These are phyloP conservation scores for Sicyos baderoa DNA, from an alignment of 306 rosid species.

Conservation along the genomic window DNA sequence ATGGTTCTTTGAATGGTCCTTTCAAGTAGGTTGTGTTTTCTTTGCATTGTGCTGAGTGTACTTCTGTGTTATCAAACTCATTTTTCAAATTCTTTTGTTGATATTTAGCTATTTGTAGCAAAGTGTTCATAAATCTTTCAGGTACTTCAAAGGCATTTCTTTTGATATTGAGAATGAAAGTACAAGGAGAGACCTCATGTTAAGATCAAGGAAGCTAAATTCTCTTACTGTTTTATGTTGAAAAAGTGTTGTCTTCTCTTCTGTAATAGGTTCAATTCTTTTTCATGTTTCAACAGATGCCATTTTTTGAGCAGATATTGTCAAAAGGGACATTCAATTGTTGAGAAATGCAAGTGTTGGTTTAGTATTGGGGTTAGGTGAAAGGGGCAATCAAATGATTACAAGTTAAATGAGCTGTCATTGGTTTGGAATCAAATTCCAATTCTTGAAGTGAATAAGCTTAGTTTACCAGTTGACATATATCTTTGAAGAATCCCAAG, in stretches of 20 bases:
- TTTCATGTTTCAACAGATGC: not conserved
- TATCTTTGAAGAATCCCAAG: no score
- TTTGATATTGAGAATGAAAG: not conserved
- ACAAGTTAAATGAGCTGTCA: slow-evolving; percentile 4
- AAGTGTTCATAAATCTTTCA: not conserved
- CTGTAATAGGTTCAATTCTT: not conserved
- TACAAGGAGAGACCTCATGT: not conserved
- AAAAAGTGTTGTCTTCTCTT: not conserved
- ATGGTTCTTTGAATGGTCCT: not conserved
- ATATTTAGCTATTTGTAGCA: not conserved
- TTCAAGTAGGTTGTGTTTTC: not conserved
- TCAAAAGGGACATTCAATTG: not conserved
- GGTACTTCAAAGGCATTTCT: not conserved
- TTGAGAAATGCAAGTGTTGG: not conserved
- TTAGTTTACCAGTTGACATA: no score
- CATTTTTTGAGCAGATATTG: not conserved
- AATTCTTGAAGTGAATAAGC: slow-evolving; percentile 1
- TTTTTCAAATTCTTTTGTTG: not conserved
- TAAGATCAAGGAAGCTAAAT: not conserved
- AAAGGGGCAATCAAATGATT: slow-evolving; percentile 6
- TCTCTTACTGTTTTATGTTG: not conserved
- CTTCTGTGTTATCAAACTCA: not conserved
- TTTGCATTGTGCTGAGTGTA: not conserved
- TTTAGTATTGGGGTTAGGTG: not conserved
- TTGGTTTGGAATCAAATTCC: not conserved